These are phyloP conservation scores for Cinnamomum micranthum DNA, from an alignment of 164 flowering plant species.

Conservation along the genomic window DNA sequence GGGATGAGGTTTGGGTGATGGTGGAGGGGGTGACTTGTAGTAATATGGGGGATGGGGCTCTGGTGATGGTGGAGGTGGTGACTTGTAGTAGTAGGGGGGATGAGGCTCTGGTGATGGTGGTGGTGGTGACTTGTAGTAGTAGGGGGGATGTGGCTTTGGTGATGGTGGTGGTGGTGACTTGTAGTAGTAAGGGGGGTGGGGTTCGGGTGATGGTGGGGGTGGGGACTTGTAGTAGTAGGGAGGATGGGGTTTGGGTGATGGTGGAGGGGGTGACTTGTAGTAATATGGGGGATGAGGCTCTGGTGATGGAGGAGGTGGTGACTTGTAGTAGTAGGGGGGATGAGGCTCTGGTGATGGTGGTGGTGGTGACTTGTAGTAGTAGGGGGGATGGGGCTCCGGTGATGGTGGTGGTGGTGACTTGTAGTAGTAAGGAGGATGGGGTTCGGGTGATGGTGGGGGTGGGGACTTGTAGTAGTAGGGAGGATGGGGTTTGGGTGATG, in stretches of 20 bases:
- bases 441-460: too few species aligned
- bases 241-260: slow-evolving; percentile 15
- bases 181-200: slow-evolving; percentile 13
- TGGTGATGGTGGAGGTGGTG: slow-evolving; percentile 28
- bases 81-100: slow-evolving; percentile 20
- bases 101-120: slow-evolving; percentile 10
- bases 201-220: slow-evolving; percentile 14
- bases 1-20: slow-evolving; percentile 18
- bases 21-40: slow-evolving; percentile 32
- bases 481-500: too few species aligned
- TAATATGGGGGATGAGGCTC: too few species aligned
- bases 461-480: too few species aligned
- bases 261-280: too few species aligned
- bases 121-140: slow-evolving; percentile 39
- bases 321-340: slow-evolving; percentile 23
- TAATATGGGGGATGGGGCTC: neutral
- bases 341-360: slow-evolving; percentile 12
- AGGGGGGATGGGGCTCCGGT: slow-evolving; percentile 19
- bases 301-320: slow-evolving; percentile 36
- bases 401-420: slow-evolving; percentile 29
- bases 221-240: slow-evolving; percentile 38
- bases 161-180: slow-evolving; percentile 27
- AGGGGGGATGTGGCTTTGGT: neutral
- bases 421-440: slow-evolving; percentile 4
- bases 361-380: slow-evolving; percentile 25